Evolutionary conservation across 129 eudicot genomes (phyloP).

Genomic region (Pulicaria dysenterica): DNA sequence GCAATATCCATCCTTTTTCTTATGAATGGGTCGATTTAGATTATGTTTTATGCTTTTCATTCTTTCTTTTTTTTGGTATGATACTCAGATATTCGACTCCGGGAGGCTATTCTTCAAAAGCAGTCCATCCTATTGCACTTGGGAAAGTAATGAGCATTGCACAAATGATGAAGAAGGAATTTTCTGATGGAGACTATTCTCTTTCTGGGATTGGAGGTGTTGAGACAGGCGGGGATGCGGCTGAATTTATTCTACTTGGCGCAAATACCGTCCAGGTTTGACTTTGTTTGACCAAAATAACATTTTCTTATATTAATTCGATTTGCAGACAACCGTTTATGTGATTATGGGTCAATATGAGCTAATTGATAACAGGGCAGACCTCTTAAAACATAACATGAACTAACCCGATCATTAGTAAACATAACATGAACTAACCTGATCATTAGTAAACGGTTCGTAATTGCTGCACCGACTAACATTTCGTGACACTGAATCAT

Average conservation of each 20-base stretch:
- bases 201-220: conserved; percentile 98
- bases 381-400: not conserved
- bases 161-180: conserved; percentile 90
- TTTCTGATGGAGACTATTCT: conserved; percentile 58
- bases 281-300: not conserved
- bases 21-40: not conserved
- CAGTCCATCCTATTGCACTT: conserved; percentile 99
- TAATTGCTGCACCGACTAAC: not conserved
- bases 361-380: not conserved
- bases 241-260: conserved; percentile 97
- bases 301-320: not conserved
- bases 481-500: not conserved
- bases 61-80: not conserved
- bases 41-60: not conserved
- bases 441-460: not conserved
- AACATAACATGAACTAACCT: not conserved
- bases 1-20: not conserved
- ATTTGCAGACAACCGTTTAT: not conserved
- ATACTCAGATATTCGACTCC: conserved; percentile 86
- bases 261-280: conserved; percentile 94
- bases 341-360: not conserved
- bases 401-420: not conserved
- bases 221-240: conserved; percentile 93
- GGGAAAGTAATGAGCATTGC: conserved; percentile 97
- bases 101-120: conserved; percentile 94